These are phyloP conservation scores for Pichia kluyveri DNA, from an alignment of 805 yeast genomes.

Conservation along the genomic window DNA sequence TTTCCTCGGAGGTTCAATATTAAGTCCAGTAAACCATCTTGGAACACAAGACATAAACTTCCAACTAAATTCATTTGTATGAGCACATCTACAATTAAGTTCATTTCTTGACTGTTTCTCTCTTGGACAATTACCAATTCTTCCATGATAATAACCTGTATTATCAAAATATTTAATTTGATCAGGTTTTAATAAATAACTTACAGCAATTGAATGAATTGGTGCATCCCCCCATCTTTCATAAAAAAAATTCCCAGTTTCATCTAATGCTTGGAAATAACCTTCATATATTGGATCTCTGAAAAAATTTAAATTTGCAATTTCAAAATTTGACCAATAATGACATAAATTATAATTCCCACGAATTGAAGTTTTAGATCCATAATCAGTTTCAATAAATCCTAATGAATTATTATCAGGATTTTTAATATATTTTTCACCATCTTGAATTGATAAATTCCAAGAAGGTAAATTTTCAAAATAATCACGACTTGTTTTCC, in stretches of 20 bases:
- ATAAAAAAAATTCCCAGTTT: slow-evolving; percentile 60
- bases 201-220: slow-evolving; percentile 56
- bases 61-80: slow-evolving; percentile 41
- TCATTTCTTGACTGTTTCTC: slow-evolving; percentile 33
- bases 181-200: slow-evolving; percentile 37
- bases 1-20: slow-evolving; percentile 1
- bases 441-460: slow-evolving; percentile 4
- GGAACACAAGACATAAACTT: slow-evolving; percentile 43
- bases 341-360: slow-evolving; percentile 45
- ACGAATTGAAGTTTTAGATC: slow-evolving; percentile 32
- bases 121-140: slow-evolving; percentile 52
- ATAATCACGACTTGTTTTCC: slow-evolving; percentile 37
- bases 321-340: slow-evolving; percentile 62
- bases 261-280: slow-evolving; percentile 49
- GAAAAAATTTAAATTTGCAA: slow-evolving; percentile 52
- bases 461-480: slow-evolving; percentile 20
- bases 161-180: slow-evolving; percentile 52
- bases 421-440: slow-evolving; percentile 20
- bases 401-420: slow-evolving; percentile 32
- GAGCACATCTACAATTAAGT: slow-evolving; percentile 43
- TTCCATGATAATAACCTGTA: slow-evolving; percentile 48
- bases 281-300: slow-evolving; percentile 42
- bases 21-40: slow-evolving; percentile 22
- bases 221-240: slow-evolving; percentile 82
- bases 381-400: slow-evolving; percentile 37